A percentile compares a stretch with the other conserved stretches of the same genome.
Conservation (phyloP, 805 yeast genomes). For the Nematodospora valgi region DNA sequence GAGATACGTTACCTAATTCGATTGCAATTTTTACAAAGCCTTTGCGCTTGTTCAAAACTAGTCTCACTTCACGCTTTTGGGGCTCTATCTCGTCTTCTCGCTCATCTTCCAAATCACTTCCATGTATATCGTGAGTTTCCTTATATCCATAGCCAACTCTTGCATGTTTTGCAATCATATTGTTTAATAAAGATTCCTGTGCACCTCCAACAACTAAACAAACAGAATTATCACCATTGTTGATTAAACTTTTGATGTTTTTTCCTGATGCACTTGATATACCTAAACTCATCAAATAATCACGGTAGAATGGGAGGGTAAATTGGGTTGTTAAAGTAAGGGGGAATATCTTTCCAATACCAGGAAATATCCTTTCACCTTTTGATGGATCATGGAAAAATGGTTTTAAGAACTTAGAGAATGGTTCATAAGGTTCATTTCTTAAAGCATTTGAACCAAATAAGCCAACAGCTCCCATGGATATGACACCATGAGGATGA, state of each 20-base stretch:
- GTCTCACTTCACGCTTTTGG: slow-evolving; percentile 44
- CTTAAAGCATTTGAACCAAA: slow-evolving; percentile 57
- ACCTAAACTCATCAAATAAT: slow-evolving; percentile 77
- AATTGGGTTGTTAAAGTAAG: slow-evolving; percentile 84
- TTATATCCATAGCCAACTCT: slow-evolving; percentile 35
- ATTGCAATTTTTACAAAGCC: slow-evolving; percentile 90
- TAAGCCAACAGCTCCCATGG: slow-evolving; percentile 85
- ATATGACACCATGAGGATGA: slow-evolving; percentile 96
- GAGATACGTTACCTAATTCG: slow-evolving; percentile 66
- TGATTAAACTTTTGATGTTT: slow-evolving; percentile 64
- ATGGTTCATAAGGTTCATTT: slow-evolving; percentile 42
- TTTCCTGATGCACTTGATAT: slow-evolving; percentile 77
- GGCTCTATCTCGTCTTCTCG: slow-evolving; percentile 1
- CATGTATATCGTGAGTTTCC: slow-evolving; percentile 9
- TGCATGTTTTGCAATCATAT: slow-evolving; percentile 31
- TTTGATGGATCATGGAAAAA: slow-evolving; percentile 64
- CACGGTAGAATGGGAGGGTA: slow-evolving; percentile 79
- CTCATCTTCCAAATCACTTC: slow-evolving; percentile 11
- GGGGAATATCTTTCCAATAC: slow-evolving; percentile 68
- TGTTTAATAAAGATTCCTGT: slow-evolving; percentile 69
- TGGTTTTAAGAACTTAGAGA: slow-evolving; percentile 27
- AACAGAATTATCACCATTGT: slow-evolving; percentile 64
- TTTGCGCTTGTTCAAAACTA: slow-evolving; percentile 72
- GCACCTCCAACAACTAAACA: slow-evolving; percentile 97
- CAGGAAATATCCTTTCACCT: slow-evolving; percentile 71